Evolutionary conservation across 441 rosid species (phyloP).

Genomic region (Eutrema salsugineum): DNA sequence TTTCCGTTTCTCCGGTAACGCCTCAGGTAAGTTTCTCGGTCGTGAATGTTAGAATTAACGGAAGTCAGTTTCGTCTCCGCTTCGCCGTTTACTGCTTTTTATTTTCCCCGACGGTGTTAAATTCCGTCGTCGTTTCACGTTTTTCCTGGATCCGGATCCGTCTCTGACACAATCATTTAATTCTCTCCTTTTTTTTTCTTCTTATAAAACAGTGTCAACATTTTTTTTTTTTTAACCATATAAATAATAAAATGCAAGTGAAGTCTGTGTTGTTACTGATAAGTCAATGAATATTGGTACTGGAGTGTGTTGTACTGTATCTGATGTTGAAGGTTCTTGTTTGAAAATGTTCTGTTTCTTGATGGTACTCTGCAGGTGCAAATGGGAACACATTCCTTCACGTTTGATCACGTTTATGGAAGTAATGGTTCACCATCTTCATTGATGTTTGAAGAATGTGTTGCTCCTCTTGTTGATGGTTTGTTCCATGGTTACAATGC

Average conservation of each 20-base stretch:
- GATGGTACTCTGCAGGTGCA: constrained; percentile 40
- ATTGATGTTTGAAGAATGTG: constrained; percentile 51
- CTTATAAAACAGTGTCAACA: constrained; percentile 23
- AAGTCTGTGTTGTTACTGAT: background rate
- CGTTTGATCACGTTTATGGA: constrained; percentile 61
- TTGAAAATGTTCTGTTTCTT: background rate
- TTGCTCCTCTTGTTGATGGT: constrained; percentile 56
- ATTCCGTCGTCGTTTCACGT: background rate
- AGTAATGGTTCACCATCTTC: constrained; percentile 43
- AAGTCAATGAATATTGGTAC: background rate
- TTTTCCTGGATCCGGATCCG: constrained; percentile 24
- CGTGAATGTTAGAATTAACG: background rate
- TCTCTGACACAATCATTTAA: constrained; percentile 26
- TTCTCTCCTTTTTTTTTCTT: background rate
- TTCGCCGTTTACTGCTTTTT: background rate
- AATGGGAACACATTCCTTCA: constrained; percentile 58
- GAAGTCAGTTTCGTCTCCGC: constrained; percentile 2
- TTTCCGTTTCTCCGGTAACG: constrained; percentile 46
- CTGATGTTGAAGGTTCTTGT: background rate
- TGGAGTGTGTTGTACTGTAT: background rate
- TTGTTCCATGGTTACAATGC: constrained; percentile 66
- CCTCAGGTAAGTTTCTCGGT: constrained; percentile 51
- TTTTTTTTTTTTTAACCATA: background rate
- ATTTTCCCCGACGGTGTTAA: background rate
- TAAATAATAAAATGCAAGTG: constrained; percentile 3